Conservation (phyloP, 179 eudicot species). For the Nepenthes alata region DNA sequence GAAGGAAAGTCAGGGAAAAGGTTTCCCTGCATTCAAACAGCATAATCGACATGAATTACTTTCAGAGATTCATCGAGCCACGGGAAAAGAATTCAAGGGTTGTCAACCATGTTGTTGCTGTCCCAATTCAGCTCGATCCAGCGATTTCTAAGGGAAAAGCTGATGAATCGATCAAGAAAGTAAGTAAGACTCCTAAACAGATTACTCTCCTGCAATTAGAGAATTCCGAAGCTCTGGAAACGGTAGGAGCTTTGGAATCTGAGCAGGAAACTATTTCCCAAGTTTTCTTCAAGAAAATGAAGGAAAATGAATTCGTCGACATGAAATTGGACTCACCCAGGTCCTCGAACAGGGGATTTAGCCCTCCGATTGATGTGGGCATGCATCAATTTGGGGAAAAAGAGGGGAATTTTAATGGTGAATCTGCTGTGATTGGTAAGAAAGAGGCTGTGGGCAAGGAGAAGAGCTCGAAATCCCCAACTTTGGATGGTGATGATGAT, state of each 20-base stretch:
- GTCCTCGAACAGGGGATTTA: conserved; percentile 23
- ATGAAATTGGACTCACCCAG: conserved; percentile 59
- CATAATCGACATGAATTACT: conserved; percentile 21
- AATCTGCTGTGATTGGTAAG: neutral
- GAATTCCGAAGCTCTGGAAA: conserved; percentile 2
- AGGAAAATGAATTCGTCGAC: conserved; percentile 49
- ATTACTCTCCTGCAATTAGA: neutral
- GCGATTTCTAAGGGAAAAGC: conserved; percentile 4
- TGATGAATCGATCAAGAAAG: conserved; percentile 1
- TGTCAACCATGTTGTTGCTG: conserved; percentile 4
- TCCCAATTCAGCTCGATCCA: conserved; percentile 18
- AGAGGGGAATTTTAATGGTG: neutral
- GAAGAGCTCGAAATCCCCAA: neutral
- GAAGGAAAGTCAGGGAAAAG: neutral
- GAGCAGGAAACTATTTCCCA: conserved; percentile 37
- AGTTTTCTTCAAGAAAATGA: conserved; percentile 59
- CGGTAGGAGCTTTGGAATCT: conserved; percentile 1
- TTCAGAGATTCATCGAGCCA: conserved; percentile 10
- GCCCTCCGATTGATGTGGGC: conserved; percentile 23
- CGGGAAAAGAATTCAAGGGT: conserved; percentile 5
- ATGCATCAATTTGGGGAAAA: conserved; percentile 12
- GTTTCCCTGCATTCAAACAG: neutral
- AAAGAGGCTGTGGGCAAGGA: neutral
- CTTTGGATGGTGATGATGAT: neutral
- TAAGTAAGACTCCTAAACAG: conserved; percentile 6